Conservation (phyloP, 179 eudicot species). For the Nepenthes alata region DNA sequence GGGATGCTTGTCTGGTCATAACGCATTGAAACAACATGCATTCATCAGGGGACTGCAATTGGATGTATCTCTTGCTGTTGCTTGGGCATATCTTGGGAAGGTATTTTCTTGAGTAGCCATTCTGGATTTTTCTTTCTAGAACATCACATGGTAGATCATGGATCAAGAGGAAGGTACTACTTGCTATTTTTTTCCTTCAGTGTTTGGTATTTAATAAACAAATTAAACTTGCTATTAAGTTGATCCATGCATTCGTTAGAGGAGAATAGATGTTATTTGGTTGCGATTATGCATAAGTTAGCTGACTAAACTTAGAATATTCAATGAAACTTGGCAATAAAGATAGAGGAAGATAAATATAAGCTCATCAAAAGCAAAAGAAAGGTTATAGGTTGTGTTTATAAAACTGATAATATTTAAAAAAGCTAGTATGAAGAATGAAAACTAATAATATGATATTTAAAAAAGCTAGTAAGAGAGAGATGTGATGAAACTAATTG, state of each 20-base stretch:
- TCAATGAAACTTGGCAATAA: too few relatives aligned
- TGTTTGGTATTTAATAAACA: background rate
- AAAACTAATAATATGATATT: too few relatives aligned
- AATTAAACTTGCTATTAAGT: background rate
- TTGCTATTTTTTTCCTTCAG: background rate
- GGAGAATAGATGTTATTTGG: background rate
- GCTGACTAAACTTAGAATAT: too few relatives aligned
- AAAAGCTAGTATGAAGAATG: too few relatives aligned
- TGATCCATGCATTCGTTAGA: background rate
- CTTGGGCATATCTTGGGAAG: conserved; percentile 99
- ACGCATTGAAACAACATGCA: conserved; percentile 81
- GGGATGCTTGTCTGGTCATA: conserved; percentile 60
- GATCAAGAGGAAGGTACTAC: background rate
- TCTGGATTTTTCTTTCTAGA: background rate
- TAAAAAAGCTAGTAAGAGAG: too few relatives aligned
- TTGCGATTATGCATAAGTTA: too few relatives aligned
- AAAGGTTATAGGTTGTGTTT: too few relatives aligned
- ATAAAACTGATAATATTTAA: too few relatives aligned
- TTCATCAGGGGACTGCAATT: conserved; percentile 71
- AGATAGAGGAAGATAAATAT: too few relatives aligned
- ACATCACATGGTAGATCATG: too few relatives aligned
- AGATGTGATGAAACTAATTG: too few relatives aligned
- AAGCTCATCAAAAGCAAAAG: too few relatives aligned
- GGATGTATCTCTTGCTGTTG: conserved; percentile 91
- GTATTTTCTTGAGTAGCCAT: conserved; percentile 22